Evolutionary conservation across 768 basidiomycete genomes (phyloP), one percentile per base, ranked within the genome.

Genomic region (Pisolithus microcarpus): DNA sequence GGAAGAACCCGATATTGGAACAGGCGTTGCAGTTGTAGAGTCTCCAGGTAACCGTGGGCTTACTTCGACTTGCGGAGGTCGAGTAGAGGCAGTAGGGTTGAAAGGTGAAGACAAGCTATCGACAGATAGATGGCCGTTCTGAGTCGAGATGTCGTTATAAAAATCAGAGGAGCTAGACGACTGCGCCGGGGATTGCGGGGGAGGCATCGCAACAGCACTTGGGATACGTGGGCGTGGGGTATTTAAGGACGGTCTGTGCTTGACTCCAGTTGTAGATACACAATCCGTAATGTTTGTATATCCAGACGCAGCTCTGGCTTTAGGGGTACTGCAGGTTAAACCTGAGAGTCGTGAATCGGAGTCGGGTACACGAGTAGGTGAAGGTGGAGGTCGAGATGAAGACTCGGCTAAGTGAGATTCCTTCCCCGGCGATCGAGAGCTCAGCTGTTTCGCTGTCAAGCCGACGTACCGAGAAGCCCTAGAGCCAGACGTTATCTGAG

Each of bases 401-500:
- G 55, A 50, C 40, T 64, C 65, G 13, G 56, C 51, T 28, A 48
- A 52, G 49, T 47, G 43, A 18, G 60, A 46, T 28, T 52, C 46
- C 8, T 48, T 34, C 9, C 36, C 42, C 18, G 49, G 50, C 11
- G 61, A 13, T 46, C 77, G 77, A 21, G 73, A 77, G 61, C 66
- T 80, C 52, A 94, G 76, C 58, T 91, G 87, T 61, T 85, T 81
- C 0, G 91, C 91, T 1, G 89, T 93, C 79, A 92, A 81, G 15
- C 82, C 81, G 30, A 85, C 73, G 63, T 92, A 93, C 65, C 85
- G 87, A 39, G 87, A 85, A 9, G 91, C 91, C 42, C 91, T 75
- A 3, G 90, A 90, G 3, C 91, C 91, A 6, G 82, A 82, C 3
- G 91, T 90, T 52, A 93, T 82, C 52, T 70, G 72, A 28, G 65